Conservation (phyloP, 2,329 filamentous ascomycete species). For the Aspergillus piperis region DNA sequence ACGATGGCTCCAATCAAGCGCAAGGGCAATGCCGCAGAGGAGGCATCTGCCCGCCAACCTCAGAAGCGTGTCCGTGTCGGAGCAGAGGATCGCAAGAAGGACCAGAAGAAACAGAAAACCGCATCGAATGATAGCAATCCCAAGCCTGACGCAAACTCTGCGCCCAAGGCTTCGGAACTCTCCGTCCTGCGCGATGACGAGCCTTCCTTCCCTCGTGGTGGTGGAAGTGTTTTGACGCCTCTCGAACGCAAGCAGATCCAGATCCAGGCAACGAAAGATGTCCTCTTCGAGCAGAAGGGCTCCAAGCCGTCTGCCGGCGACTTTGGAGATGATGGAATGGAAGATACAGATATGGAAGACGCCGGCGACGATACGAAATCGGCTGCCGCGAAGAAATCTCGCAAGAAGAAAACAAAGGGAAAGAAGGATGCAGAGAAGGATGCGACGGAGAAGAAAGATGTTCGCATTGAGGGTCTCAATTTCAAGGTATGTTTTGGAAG, state of each 20-base stretch:
- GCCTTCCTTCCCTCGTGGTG: slow-evolving; percentile 86
- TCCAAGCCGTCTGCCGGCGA: slow-evolving; percentile 51
- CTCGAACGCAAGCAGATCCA: slow-evolving; percentile 96
- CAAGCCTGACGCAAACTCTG: slow-evolving; percentile 21
- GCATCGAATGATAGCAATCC: slow-evolving; percentile 12
- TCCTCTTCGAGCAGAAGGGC: slow-evolving; percentile 79
- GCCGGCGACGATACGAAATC: slow-evolving; percentile 42
- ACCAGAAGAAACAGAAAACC: slow-evolving; percentile 36
- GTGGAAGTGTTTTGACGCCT: slow-evolving; percentile 84
- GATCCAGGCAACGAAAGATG: slow-evolving; percentile 88
- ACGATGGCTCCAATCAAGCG: slow-evolving; percentile 49
- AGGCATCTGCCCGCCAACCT: slow-evolving; percentile 36
- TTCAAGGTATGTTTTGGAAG: slow-evolving; percentile 67
- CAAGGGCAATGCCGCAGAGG: slow-evolving; percentile 45
- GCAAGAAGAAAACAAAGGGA: slow-evolving; percentile 43
- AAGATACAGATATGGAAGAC: slow-evolving; percentile 56
- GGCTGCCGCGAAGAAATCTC: slow-evolving; percentile 38
- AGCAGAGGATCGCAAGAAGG: slow-evolving; percentile 37
- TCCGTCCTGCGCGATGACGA: slow-evolving; percentile 71
- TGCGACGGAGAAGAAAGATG: slow-evolving; percentile 51
- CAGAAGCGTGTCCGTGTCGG: slow-evolving; percentile 46
- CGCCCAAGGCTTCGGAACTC: slow-evolving; percentile 37
- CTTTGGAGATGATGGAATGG: slow-evolving; percentile 60
- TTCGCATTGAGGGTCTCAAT: slow-evolving; percentile 83
- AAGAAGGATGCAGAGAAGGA: slow-evolving; percentile 57